Evolutionary conservation across 805 yeast genomes (phyloP).

Genomic region (Debaryomyces tyrocola): DNA sequence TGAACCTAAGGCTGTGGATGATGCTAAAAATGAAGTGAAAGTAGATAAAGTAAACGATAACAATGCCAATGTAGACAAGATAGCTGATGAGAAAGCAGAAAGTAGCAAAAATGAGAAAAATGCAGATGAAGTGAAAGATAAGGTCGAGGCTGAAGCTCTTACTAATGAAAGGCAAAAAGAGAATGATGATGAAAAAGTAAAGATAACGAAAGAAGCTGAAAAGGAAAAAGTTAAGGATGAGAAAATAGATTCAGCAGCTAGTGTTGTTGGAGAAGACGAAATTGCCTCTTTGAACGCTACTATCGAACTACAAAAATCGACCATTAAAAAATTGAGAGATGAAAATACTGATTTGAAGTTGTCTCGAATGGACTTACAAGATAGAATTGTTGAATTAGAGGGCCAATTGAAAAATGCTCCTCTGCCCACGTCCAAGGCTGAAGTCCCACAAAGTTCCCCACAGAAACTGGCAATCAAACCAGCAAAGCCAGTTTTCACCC

Average conservation of each 20-base stretch:
- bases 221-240: not conserved
- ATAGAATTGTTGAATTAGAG: slow-evolving; percentile 31
- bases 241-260: not conserved
- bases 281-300: slow-evolving; percentile 20
- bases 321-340: slow-evolving; percentile 38
- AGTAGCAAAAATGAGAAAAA: not conserved
- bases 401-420: slow-evolving; percentile 8
- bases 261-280: slow-evolving; percentile 1
- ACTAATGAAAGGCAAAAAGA: not conserved
- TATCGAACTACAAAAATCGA: slow-evolving; percentile 30
- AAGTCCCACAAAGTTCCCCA: not conserved
- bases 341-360: slow-evolving; percentile 44
- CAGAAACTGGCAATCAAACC: slow-evolving; percentile 15
- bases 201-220: not conserved
- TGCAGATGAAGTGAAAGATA: not conserved
- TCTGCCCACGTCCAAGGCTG: slow-evolving; percentile 5
- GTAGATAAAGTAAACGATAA: slow-evolving; percentile 5
- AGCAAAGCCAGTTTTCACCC: slow-evolving; percentile 29
- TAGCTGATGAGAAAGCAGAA: not conserved
- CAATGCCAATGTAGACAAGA: not conserved
- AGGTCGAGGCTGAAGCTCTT: not conserved
- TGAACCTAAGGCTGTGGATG: slow-evolving; percentile 1
- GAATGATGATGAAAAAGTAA: not conserved
- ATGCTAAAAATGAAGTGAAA: not conserved
- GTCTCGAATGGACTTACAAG: slow-evolving; percentile 37